A percentile compares a stretch with the other conserved stretches of the same genome.
phyloP scores from a whole-genome alignment of 2,329 filamentous ascomycete genomes.

The Sporothrix variecibatus region DNA sequence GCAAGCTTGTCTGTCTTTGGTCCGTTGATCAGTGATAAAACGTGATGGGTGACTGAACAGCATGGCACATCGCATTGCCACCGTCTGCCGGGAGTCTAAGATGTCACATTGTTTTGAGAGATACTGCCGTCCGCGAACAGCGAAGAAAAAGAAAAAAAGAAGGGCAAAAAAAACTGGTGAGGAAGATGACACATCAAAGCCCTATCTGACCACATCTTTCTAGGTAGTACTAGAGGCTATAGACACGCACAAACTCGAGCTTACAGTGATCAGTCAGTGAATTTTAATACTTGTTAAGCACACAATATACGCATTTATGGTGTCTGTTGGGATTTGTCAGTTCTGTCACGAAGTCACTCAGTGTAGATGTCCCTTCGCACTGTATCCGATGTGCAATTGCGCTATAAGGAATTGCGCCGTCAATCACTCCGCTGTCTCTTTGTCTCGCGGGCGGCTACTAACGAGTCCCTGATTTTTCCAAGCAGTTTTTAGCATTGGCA shows the following conservation, averaged over 20 bases:
- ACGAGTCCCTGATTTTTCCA: background rate
- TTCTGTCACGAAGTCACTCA: too few relatives aligned
- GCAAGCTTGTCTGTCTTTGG: background rate
- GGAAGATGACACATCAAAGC: background rate
- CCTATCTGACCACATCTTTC: background rate
- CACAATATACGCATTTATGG: background rate
- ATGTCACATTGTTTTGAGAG: background rate
- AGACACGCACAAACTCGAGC: background rate
- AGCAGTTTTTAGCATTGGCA: background rate
- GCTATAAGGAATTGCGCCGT: background rate
- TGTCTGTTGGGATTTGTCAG: constrained; percentile 3
- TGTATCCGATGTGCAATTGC: background rate
- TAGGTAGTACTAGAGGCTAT: background rate
- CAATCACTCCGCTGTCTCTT: background rate
- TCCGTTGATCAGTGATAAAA: background rate
- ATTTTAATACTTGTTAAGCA: background rate
- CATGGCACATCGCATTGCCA: background rate
- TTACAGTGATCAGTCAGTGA: background rate
- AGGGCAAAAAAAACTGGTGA: background rate
- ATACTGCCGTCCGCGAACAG: background rate
- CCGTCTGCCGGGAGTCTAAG: background rate
- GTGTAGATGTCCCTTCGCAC: background rate
- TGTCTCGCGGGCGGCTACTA: background rate
- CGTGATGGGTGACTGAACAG: background rate
- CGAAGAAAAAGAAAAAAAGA: background rate